Evolutionary conservation across 2,329 filamentous ascomycete genomes (phyloP), one percentile per base, ranked within the genome.

Genomic region (Diplocarpon mali): DNA sequence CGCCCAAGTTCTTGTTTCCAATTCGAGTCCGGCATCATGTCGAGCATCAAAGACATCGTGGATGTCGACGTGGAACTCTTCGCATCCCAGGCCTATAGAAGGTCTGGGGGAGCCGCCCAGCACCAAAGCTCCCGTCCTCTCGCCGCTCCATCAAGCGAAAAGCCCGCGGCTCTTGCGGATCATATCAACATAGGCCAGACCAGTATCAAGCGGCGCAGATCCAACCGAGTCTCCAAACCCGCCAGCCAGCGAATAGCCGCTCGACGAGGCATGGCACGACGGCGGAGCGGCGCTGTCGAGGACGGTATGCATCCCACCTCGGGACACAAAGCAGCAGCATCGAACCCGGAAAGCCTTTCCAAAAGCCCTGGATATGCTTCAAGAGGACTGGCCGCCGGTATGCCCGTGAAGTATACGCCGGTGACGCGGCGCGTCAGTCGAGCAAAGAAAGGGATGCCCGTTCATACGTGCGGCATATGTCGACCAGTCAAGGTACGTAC

Each of bases 11-110:
- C 41, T 54, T 17, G 50, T 53, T 57, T 55, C 55, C 53, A 57
- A 50, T 51, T 57, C 48, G 44, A 53, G 50, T 48, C 45, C 42
- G 45, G 39, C 47, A 57, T 50, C 48, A 62, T 62, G 60, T 59
- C 59, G 48, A 61, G 56, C 51, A 51, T 62, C 51, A 58, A 58
- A 53, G 58, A 61, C 52, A 62, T 62, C 42, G 62, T 62, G 58
- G 59, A 62, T 51, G 58, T 61, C 29, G 60, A 62, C 49, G 58
- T 61, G 35, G 60, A 62, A 49, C 59, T 60, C 40, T 53, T 62
- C 27, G 52, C 60, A 38, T 61, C 58, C 44, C 58, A 61, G 51
- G 57, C 57, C 42, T 60, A 58, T 58, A 59, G 52, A 57, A 60
- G 54, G 54, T 53, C 54, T 27, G 53, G 48, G 49, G 54, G 57